A percentile compares a stretch with the other conserved stretches of the same genome.
Conservation (phyloP, 768 basidiomycete species). For the Fibroporia radiculosa region DNA sequence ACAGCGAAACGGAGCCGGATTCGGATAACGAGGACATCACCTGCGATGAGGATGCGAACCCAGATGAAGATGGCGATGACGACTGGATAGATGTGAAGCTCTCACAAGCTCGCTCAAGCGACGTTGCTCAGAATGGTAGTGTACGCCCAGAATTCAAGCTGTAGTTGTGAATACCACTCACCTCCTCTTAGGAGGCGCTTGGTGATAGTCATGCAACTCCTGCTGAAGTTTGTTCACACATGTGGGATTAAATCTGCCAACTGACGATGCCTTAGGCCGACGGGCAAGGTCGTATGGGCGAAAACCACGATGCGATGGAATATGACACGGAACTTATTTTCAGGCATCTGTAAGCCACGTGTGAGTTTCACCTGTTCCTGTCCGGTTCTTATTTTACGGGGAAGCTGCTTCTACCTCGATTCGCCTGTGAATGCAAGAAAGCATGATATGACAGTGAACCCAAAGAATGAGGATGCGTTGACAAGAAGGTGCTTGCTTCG, state of each 20-base stretch:
- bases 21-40: slow-evolving; percentile 57
- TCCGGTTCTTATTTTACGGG: slow-evolving; percentile 2
- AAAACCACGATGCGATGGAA: slow-evolving; percentile 55
- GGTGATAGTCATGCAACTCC: neutral
- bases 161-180: no score
- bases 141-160: no score
- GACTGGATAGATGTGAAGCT: slow-evolving; percentile 31
- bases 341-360: slow-evolving; percentile 62
- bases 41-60: slow-evolving; percentile 18
- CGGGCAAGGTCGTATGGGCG: slow-evolving; percentile 51
- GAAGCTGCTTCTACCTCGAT: slow-evolving; percentile 86
- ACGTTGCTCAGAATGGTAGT: neutral
- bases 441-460: slow-evolving; percentile 53
- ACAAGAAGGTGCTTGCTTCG: slow-evolving; percentile 36
- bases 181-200: no score
- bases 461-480: slow-evolving; percentile 46
- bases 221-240: neutral
- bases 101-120: neutral
- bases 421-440: slow-evolving; percentile 62
- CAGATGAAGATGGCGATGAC: slow-evolving; percentile 23
- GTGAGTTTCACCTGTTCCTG: neutral
- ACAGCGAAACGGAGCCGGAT: slow-evolving; percentile 59
- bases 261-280: neutral
- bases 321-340: slow-evolving; percentile 80
- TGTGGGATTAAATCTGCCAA: neutral